Conservation (phyloP, 106 monocot species). For the Iris macrosiphon region DNA sequence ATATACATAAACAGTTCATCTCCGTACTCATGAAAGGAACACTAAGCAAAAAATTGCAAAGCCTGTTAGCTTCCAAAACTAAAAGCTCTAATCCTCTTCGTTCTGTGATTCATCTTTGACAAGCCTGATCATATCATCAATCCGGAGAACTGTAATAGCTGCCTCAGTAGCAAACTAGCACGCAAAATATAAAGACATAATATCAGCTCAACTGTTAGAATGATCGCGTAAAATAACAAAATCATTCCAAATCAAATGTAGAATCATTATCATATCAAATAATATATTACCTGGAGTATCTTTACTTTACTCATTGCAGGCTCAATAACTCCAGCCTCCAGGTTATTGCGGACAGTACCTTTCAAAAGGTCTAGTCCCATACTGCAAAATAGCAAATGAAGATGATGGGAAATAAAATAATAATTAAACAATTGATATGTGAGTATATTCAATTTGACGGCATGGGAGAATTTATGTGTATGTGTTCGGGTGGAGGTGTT, state of each 20-base stretch:
- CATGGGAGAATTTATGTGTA: too few species aligned
- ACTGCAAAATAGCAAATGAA: constrained; percentile 25
- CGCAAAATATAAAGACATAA: neutral
- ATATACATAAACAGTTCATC: too few species aligned
- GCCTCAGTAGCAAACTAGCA: constrained; percentile 96
- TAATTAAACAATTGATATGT: too few species aligned
- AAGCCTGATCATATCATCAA: constrained; percentile 95
- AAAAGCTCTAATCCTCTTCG: constrained; percentile 43
- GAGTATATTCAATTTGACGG: too few species aligned
- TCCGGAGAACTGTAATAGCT: constrained; percentile 93
- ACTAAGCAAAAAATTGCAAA: too few species aligned
- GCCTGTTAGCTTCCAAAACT: too few species aligned
- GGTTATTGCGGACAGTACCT: constrained; percentile 61
- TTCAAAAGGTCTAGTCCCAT: constrained; percentile 81
- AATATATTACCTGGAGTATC: constrained; percentile 80
- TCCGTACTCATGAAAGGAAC: too few species aligned
- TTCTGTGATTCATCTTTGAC: constrained; percentile 64
- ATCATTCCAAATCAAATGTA: too few species aligned
- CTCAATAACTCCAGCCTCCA: constrained; percentile 87
- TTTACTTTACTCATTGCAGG: constrained; percentile 96
- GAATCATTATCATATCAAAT: too few species aligned
- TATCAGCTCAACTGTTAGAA: too few species aligned
- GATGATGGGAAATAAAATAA: neutral
- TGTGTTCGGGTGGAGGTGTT: too few species aligned
- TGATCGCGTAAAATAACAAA: too few species aligned